Percentiles rank a stretch among this genome's conserved stretches.
Evolutionary conservation across 129 eudicot species (phyloP).

Genomic region (Escallonia rubra): DNA sequence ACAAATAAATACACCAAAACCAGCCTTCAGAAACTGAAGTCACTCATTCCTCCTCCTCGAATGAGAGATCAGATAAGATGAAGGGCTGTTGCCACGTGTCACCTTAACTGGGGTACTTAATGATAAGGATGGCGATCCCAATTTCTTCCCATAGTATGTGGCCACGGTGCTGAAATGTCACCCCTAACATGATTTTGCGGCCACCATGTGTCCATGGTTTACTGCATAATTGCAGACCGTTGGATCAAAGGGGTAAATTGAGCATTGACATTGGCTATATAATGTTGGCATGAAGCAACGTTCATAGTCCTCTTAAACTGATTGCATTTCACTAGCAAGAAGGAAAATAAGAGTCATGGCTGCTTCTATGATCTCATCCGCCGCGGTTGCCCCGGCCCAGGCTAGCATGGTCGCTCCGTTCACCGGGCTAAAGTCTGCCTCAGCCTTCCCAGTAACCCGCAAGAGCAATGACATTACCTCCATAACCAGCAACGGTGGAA

Average conservation of each 20-base stretch:
- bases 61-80: constrained; percentile 24
- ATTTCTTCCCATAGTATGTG: constrained; percentile 18
- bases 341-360: constrained; percentile 34
- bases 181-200: constrained; percentile 26
- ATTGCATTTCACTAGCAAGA: constrained; percentile 1
- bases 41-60: constrained; percentile 2
- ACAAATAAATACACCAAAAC: background rate
- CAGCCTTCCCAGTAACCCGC: constrained; percentile 48
- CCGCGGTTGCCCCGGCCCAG: constrained; percentile 42
- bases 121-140: constrained; percentile 35
- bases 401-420: constrained; percentile 60
- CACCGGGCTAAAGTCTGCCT: constrained; percentile 52
- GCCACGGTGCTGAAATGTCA: constrained; percentile 27
- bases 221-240: constrained; percentile 17
- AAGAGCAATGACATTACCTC: constrained; percentile 47
- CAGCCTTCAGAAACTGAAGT: background rate
- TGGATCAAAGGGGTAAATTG: constrained; percentile 10
- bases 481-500: constrained; percentile 50
- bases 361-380: constrained; percentile 43
- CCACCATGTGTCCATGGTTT: constrained; percentile 4
- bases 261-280: constrained; percentile 4
- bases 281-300: constrained; percentile 10
- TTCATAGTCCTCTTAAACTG: constrained; percentile 9
- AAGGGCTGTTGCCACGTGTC: constrained; percentile 25
- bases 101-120: constrained; percentile 9